Base-by-base conservation (phyloP, 306 rosid species). In the Vicia faba region DNA sequence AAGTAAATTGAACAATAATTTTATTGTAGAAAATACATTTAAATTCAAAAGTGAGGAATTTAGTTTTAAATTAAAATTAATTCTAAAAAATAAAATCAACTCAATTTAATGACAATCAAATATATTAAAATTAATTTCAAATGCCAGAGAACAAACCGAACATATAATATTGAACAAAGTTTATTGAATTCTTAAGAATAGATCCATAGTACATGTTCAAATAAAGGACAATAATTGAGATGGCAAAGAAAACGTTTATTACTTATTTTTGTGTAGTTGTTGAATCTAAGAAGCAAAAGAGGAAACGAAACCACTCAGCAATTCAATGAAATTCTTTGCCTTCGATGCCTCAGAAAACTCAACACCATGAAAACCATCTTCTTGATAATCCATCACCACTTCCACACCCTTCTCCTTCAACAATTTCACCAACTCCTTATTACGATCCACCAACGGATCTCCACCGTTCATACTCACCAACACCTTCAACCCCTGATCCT, bases 381-480 rank as follows among this genome's bases (percentile, higher is more conserved):
- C 39, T 0, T 14, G 18, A 54, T 73, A 84, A 43, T 68, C 67
- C 3, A 69, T 74, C 70, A 69, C 74, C 5, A 79, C 85, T n/a
- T 18, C 39, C 3, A 79, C 71, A 5, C 81, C 84, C 33, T 77
- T 81, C 20, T 16, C 58, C 35, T 57, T 65, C 74, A 84, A 60
- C 68, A 77, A 13, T 14, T 49, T 72, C 74, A 63, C 75, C 25
- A 79, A 4, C 6, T 63, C 77, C 5, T 62, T 61, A 71, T 81
- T 80, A 14, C 88, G 87, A 20, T 88, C 91, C 9, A 74, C 4
- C 23, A 87, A 55, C 5, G 81, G 88, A 59, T 85, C 90, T 18
- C 95, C 95, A 23, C 60, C 64, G 18, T 74, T 74, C 1, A 84
- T 84, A 0, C 63, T 57, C 19, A 81, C 78, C 71, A 86, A 39